These are phyloP conservation scores for Leishmania mexicana DNA, from an alignment of 208 protist genomes.

Conservation along the genomic window DNA sequence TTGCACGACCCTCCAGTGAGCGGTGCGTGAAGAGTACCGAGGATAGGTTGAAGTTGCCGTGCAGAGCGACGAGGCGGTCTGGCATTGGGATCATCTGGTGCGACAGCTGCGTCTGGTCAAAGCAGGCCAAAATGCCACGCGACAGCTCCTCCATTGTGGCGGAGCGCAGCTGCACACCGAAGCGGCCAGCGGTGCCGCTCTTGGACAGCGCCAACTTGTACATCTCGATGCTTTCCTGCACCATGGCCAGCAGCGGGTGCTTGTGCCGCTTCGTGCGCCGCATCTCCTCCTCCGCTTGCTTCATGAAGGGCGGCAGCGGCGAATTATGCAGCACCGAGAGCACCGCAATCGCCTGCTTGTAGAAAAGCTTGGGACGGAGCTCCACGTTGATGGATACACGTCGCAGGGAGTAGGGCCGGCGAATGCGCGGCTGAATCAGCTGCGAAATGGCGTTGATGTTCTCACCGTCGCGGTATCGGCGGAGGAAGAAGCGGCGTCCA, in stretches of 20 bases:
- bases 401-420: slow-evolving; percentile 68
- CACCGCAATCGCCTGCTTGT: slow-evolving; percentile 42
- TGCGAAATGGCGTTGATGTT: slow-evolving; percentile 44
- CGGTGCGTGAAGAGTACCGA: slow-evolving; percentile 69
- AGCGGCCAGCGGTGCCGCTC: slow-evolving; percentile 29
- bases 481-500: slow-evolving; percentile 71
- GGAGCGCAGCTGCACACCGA: slow-evolving; percentile 33
- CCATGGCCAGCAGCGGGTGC: slow-evolving; percentile 49
- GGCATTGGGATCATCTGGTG: slow-evolving; percentile 57
- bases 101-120: slow-evolving; percentile 58
- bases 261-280: slow-evolving; percentile 26
- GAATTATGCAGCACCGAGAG: slow-evolving; percentile 58
- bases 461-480: slow-evolving; percentile 69
- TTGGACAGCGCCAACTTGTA: slow-evolving; percentile 43
- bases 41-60: slow-evolving; percentile 66
- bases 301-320: slow-evolving; percentile 57
- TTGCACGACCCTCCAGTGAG: slow-evolving; percentile 69
- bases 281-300: slow-evolving; percentile 38
- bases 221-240: slow-evolving; percentile 43
- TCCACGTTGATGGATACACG: slow-evolving; percentile 63
- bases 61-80: slow-evolving; percentile 52
- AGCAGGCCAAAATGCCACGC: slow-evolving; percentile 37
- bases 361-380: slow-evolving; percentile 66
- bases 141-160: slow-evolving; percentile 46
- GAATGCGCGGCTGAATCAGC: slow-evolving; percentile 74